Percentiles rank a stretch among this genome's conserved stretches.
Evolutionary conservation across 805 yeast species (phyloP).

Genomic region (Candida adriatica): DNA sequence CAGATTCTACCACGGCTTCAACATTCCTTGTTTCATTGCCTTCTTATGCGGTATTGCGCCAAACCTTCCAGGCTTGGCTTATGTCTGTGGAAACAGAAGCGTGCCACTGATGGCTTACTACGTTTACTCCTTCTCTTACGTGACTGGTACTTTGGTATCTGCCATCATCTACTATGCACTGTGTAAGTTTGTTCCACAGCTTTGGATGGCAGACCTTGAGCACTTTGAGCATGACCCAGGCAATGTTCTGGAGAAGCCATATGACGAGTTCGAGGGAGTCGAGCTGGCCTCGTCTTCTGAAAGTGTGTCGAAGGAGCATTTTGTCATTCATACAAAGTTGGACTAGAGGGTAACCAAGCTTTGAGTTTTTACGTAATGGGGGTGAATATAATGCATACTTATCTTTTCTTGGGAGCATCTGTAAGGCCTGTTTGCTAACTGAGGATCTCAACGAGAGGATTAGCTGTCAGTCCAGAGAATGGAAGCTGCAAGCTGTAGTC

Average conservation of each 20-base stretch:
- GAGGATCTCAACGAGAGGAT: too few relatives aligned
- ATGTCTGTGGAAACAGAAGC: conserved; percentile 48
- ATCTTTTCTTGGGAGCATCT: too few relatives aligned
- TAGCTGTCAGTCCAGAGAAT: too few relatives aligned
- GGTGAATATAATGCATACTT: too few relatives aligned
- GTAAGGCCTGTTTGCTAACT: too few relatives aligned
- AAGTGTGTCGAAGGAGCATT: conserved; percentile 3
- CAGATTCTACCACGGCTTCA: conserved; percentile 62
- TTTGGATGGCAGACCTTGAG: conserved; percentile 21
- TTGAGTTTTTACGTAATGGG: too few relatives aligned
- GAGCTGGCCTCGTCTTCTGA: conserved; percentile 8
- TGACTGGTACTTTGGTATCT: conserved; percentile 55
- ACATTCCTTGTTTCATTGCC: conserved; percentile 77
- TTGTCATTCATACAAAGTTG: conserved; percentile 5
- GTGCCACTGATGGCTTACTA: conserved; percentile 73
- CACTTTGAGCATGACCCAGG: conserved; percentile 17
- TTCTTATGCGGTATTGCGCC: conserved; percentile 35
- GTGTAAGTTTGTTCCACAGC: conserved; percentile 36
- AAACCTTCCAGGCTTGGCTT: conserved; percentile 33
- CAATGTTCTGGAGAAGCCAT: conserved; percentile 13
- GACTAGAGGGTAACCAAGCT: too few relatives aligned
- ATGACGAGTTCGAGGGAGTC: conserved; percentile 11
- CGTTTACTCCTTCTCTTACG: conserved; percentile 42
- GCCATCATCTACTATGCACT: conserved; percentile 40
- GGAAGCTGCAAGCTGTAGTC: too few relatives aligned